phyloP scores from a whole-genome alignment of 345 rosid genomes.

The Gossypium bickii region DNA sequence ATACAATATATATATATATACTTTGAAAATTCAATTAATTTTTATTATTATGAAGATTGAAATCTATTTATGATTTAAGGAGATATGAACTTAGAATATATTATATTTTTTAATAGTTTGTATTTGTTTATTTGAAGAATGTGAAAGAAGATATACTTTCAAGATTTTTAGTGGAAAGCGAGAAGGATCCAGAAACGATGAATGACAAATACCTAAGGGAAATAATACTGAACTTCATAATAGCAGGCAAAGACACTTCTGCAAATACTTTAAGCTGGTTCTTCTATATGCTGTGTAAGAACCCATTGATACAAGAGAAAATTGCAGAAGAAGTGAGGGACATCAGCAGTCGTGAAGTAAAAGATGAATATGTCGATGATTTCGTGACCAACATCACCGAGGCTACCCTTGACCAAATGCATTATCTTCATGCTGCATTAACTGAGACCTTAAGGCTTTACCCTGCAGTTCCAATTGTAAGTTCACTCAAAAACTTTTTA shows the following conservation, averaged over 20 bases:
- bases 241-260: conserved; percentile 69
- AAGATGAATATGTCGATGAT: conserved; percentile 23
- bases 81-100: too few species aligned
- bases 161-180: conserved; percentile 51
- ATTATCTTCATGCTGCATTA: conserved; percentile 73
- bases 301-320: conserved; percentile 70
- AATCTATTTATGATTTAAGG: too few species aligned
- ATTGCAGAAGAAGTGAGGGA: conserved; percentile 49
- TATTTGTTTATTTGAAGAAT: conserved; percentile 24
- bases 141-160: conserved; percentile 66
- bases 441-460: conserved; percentile 73
- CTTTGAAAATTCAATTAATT: too few species aligned
- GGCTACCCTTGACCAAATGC: conserved; percentile 49
- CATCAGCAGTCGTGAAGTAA: conserved; percentile 24
- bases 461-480: conserved; percentile 70
- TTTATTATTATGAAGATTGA: too few species aligned
- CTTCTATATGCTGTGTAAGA: conserved; percentile 67
- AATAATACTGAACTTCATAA: conserved; percentile 62
- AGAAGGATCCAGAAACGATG: conserved; percentile 57
- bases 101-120: not conserved
- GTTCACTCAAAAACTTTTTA: not conserved
- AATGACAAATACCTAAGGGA: conserved; percentile 62
- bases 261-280: conserved; percentile 70
- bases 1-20: too few species aligned
- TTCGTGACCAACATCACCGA: conserved; percentile 45